Evolutionary conservation across 1,284 basidiomycete genomes (phyloP).

Genomic region (Uromyces viciae-fabae): DNA sequence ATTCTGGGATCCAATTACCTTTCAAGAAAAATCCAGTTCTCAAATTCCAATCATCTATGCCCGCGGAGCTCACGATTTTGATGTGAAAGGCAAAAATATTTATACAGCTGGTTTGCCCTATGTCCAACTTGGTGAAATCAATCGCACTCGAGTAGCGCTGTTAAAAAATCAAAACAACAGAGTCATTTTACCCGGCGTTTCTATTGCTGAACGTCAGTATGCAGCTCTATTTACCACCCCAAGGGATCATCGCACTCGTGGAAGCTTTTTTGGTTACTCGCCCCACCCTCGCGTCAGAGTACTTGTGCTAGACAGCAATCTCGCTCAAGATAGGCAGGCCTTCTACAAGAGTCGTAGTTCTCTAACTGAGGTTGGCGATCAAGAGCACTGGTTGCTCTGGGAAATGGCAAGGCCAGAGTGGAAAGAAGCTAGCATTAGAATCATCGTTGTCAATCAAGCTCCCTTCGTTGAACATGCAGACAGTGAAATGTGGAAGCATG

Average conservation of each 20-base stretch:
- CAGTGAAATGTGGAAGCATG: conserved; percentile 47
- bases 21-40: conserved; percentile 28
- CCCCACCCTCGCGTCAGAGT: conserved; percentile 48
- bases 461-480: conserved; percentile 51
- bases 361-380: conserved; percentile 46
- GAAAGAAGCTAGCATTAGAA: conserved; percentile 47
- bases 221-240: conserved; percentile 25
- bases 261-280: conserved; percentile 48
- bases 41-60: conserved; percentile 48
- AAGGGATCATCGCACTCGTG: conserved; percentile 30
- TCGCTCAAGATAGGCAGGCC: conserved; percentile 43
- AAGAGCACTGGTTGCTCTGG: conserved; percentile 50
- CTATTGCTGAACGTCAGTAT: conserved; percentile 42
- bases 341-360: conserved; percentile 29
- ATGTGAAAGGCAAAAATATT: conserved; percentile 47
- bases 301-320: conserved; percentile 50
- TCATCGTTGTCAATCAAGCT: conserved; percentile 49
- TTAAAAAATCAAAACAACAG: conserved; percentile 40
- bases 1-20: conserved; percentile 50
- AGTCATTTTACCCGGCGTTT: conserved; percentile 36
- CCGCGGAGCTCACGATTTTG: conserved; percentile 51
- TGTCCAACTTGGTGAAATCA: conserved; percentile 43
- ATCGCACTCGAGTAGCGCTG: conserved; percentile 38
- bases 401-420: conserved; percentile 48
- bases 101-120: conserved; percentile 48